phyloP scores from a whole-genome alignment of 306 rosid species.

The Vigna reflexopilosa region DNA sequence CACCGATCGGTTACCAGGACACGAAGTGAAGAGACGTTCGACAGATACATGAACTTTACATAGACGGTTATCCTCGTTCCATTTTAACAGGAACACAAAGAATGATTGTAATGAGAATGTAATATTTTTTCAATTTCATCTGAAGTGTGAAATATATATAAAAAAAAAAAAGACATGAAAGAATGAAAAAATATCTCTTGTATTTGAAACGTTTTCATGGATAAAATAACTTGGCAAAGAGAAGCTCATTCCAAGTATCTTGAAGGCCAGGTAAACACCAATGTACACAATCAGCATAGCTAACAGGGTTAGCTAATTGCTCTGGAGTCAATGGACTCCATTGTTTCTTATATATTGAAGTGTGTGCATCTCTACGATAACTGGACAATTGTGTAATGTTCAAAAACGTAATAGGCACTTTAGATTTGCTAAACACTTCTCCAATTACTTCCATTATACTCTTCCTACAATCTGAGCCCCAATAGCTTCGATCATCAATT shows the following conservation, averaged over 20 bases:
- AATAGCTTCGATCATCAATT: slow-evolving; percentile 67
- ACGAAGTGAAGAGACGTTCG: too few species aligned
- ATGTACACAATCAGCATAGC: slow-evolving; percentile 94
- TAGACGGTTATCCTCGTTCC: too few species aligned
- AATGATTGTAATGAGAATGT: not conserved
- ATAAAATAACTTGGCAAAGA: slow-evolving; percentile 78
- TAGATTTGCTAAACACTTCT: slow-evolving; percentile 68
- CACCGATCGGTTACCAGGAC: too few species aligned
- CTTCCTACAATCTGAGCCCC: slow-evolving; percentile 84
- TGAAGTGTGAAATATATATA: not conserved
- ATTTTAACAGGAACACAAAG: not conserved
- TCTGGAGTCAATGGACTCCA: slow-evolving; percentile 81
- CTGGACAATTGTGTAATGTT: slow-evolving; percentile 88
- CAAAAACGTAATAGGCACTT: slow-evolving; percentile 77
- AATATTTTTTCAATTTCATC: not conserved
- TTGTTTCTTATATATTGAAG: slow-evolving; percentile 91
- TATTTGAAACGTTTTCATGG: slow-evolving; percentile 49
- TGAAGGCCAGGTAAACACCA: slow-evolving; percentile 99
- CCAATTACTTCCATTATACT: slow-evolving; percentile 85
- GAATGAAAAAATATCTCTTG: not conserved
- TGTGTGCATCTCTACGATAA: slow-evolving; percentile 91
- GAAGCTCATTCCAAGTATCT: slow-evolving; percentile 99
- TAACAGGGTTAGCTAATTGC: slow-evolving; percentile 81
- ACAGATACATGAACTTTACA: too few species aligned
- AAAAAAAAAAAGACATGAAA: not conserved